phyloP scores from a whole-genome alignment of 208 protist genomes.

The Crithidia fasciculata region DNA sequence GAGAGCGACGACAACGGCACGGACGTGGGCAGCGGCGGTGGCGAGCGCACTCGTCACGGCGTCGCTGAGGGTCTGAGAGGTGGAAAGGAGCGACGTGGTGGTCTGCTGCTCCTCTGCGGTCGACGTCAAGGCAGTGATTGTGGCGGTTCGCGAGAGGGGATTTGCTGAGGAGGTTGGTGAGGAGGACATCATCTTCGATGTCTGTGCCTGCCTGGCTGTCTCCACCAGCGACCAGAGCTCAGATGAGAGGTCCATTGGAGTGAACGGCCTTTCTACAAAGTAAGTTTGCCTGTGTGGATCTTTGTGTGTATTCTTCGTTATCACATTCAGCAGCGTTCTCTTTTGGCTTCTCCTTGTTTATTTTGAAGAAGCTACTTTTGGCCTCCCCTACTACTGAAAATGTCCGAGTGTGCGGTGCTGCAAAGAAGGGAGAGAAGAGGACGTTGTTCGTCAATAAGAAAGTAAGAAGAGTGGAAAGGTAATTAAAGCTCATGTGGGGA shows the following conservation, averaged over 20 bases:
- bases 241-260: constrained; percentile 23
- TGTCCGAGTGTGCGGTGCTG: too few relatives aligned
- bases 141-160: neutral
- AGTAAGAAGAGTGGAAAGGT: too few relatives aligned
- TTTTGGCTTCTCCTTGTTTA: too few relatives aligned
- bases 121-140: neutral
- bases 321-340: too few relatives aligned
- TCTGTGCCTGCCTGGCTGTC: neutral
- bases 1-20: constrained; percentile 41
- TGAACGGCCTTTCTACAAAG: neutral
- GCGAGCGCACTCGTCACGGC: constrained; percentile 7
- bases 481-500: too few relatives aligned
- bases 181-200: too few relatives aligned
- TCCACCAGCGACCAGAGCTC: constrained; percentile 32
- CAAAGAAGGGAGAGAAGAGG: too few relatives aligned
- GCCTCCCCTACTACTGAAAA: too few relatives aligned
- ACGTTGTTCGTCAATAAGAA: too few relatives aligned
- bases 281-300: neutral
- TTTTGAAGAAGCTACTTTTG: too few relatives aligned
- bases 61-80: constrained; percentile 15
- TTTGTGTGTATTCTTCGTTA: neutral
- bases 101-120: constrained; percentile 10
- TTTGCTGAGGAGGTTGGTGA: too few relatives aligned
- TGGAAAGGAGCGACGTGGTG: constrained; percentile 16
- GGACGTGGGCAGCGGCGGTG: constrained; percentile 17